These are phyloP conservation scores for Alternaria atra DNA, from an alignment of 2,329 filamentous ascomycete species.

Conservation along the genomic window DNA sequence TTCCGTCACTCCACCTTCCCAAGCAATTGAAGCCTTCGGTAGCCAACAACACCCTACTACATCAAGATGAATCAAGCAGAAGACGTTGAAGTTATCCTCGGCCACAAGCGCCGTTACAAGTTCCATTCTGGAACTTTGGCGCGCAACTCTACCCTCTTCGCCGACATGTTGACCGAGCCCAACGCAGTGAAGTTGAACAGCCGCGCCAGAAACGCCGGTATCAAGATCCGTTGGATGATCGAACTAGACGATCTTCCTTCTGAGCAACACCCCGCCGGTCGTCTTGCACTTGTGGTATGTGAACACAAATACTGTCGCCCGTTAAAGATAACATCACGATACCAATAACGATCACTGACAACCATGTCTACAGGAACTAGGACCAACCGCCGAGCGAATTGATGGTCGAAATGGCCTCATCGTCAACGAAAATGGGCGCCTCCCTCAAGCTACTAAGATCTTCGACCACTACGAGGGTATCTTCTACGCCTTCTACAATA, in stretches of 20 bases:
- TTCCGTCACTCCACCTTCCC: not conserved
- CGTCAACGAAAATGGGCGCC: slow-evolving; percentile 49
- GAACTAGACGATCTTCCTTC: slow-evolving; percentile 39
- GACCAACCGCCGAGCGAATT: slow-evolving; percentile 41
- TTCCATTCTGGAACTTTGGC: slow-evolving; percentile 49
- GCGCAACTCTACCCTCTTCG: slow-evolving; percentile 43
- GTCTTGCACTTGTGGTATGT: slow-evolving; percentile 41
- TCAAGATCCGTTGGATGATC: slow-evolving; percentile 45
- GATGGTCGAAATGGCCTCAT: slow-evolving; percentile 28
- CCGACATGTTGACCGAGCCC: slow-evolving; percentile 40
- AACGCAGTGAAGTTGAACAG: slow-evolving; percentile 39
- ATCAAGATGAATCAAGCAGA: slow-evolving; percentile 46
- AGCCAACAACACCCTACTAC: slow-evolving; percentile 1
- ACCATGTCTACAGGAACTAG: slow-evolving; percentile 41
- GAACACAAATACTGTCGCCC: not conserved
- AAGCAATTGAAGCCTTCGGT: not conserved
- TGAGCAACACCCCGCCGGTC: slow-evolving; percentile 30
- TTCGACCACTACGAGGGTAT: slow-evolving; percentile 55
- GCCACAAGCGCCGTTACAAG: slow-evolving; percentile 39
- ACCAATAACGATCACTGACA: slow-evolving; percentile 4
- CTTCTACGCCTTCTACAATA: slow-evolving; percentile 59
- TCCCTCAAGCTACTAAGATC: slow-evolving; percentile 34
- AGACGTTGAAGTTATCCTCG: slow-evolving; percentile 47
- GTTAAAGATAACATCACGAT: not conserved
- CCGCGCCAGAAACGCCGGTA: slow-evolving; percentile 33